These are phyloP conservation scores for Penicillium aurantiogriseum DNA, from an alignment of 2,329 filamentous ascomycete species.

Conservation along the genomic window DNA sequence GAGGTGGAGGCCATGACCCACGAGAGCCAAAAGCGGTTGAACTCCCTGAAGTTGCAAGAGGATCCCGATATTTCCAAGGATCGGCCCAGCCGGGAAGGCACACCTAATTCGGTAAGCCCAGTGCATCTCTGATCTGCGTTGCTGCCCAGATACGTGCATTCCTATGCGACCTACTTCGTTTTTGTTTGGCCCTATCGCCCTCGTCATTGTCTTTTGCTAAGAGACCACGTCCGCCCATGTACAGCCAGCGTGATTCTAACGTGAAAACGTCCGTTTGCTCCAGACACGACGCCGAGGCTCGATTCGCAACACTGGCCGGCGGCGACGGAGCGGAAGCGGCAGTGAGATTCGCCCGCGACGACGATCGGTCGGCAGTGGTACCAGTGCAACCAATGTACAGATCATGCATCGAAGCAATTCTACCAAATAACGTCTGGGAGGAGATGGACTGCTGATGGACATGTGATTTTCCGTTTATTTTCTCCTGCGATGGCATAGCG, in stretches of 20 bases:
- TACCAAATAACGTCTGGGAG: constrained; percentile 35
- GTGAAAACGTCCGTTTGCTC: constrained; percentile 44
- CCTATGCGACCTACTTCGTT: constrained; percentile 20
- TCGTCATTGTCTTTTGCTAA: constrained; percentile 42
- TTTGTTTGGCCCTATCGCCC: constrained; percentile 15
- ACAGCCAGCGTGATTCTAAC: constrained; percentile 50
- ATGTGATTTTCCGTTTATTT: constrained; percentile 26
- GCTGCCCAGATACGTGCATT: constrained; percentile 25
- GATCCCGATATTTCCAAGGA: constrained; percentile 55
- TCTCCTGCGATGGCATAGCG: constrained; percentile 39
- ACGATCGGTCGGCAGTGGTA: constrained; percentile 39
- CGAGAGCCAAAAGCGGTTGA: constrained; percentile 81
- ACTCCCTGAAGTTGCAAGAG: constrained; percentile 88
- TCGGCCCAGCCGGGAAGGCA: constrained; percentile 44
- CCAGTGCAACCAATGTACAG: constrained; percentile 34
- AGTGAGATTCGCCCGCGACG: constrained; percentile 44
- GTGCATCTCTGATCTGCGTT: constrained; percentile 30
- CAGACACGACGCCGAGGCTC: constrained; percentile 49
- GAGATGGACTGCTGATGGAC: constrained; percentile 19
- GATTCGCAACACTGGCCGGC: constrained; percentile 38
- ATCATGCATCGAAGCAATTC: constrained; percentile 45
- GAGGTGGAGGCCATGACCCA: constrained; percentile 77
- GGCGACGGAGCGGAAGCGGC: constrained; percentile 43
- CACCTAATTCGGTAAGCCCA: constrained; percentile 47
- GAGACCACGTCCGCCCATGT: constrained; percentile 34